A percentile compares a stretch with the other conserved stretches of the same genome.
phyloP scores from a whole-genome alignment of 805 yeast species.

The Candida lessepsii region DNA sequence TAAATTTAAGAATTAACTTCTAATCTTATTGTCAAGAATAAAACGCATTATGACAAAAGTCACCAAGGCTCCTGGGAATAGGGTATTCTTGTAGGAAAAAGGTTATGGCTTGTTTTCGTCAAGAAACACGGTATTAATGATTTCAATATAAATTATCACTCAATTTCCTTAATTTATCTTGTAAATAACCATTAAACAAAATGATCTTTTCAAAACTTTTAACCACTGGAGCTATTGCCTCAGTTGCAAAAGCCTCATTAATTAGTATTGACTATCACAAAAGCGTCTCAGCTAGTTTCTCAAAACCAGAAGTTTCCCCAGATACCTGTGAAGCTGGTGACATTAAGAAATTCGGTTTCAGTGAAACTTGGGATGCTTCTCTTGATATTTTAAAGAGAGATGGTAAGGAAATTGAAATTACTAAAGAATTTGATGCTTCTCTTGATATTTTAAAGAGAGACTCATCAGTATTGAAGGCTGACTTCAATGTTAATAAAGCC shows the following conservation, averaged over 20 bases:
- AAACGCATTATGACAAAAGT: background rate
- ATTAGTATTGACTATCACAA: conserved; percentile 9
- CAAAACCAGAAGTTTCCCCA: background rate
- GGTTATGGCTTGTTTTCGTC: too few species aligned
- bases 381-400: conserved; percentile 14
- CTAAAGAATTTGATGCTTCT: background rate
- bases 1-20: background rate
- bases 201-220: conserved; percentile 13
- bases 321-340: background rate
- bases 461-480: conserved; percentile 22
- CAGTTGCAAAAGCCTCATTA: conserved; percentile 10
- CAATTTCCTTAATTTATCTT: too few species aligned
- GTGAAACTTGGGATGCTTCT: conserved; percentile 9
- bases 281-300: background rate
- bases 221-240: conserved; percentile 11
- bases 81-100: too few species aligned
- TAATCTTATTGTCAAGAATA: background rate
- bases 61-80: too few species aligned
- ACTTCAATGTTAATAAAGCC: conserved; percentile 25
- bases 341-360: conserved; percentile 11
- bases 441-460: conserved; percentile 10
- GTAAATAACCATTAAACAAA: too few species aligned
- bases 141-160: background rate
- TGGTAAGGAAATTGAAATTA: background rate
- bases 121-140: too few species aligned